Evolutionary conservation across 345 rosid species (phyloP).

Genomic region (Eucalyptus regnans): DNA sequence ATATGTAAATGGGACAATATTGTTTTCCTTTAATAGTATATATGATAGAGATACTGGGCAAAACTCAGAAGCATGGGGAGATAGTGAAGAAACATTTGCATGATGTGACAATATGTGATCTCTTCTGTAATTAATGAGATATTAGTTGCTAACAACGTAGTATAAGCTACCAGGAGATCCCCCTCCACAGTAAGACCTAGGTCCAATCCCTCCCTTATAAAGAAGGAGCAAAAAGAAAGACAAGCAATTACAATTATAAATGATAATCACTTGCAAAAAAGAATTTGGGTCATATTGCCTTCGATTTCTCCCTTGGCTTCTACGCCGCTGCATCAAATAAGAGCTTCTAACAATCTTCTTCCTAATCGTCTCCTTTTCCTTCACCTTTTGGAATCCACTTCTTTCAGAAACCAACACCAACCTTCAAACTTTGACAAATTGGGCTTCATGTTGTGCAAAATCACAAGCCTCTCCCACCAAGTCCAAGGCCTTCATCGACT

Average conservation of each 20-base stretch:
- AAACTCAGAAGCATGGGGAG: not conserved
- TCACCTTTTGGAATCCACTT: not conserved
- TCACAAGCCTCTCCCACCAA: slow-evolving; percentile 35
- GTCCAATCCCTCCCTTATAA: not conserved
- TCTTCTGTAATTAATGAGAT: not conserved
- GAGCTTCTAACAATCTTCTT: not conserved
- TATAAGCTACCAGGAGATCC: not conserved
- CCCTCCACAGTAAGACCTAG: not conserved
- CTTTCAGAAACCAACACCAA: not conserved
- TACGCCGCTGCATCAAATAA: not conserved
- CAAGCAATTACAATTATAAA: not conserved
- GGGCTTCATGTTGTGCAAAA: slow-evolving; percentile 8
- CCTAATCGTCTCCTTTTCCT: not conserved
- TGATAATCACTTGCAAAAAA: not conserved
- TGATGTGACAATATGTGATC: not conserved
- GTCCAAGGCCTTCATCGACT: slow-evolving; percentile 51
- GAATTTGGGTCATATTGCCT: not conserved
- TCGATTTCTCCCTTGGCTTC: not conserved
- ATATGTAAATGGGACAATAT: not conserved
- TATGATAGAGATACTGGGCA: not conserved
- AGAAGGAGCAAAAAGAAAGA: not conserved
- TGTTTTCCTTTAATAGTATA: not conserved
- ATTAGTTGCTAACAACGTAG: not conserved
- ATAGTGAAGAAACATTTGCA: not conserved
- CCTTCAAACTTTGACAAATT: not conserved